Percentiles rank a stretch among this genome's conserved stretches.
These are phyloP conservation scores for Parathielavia hyrcaniae DNA, from an alignment of 495 filamentous ascomycete genomes.

Conservation along the genomic window DNA sequence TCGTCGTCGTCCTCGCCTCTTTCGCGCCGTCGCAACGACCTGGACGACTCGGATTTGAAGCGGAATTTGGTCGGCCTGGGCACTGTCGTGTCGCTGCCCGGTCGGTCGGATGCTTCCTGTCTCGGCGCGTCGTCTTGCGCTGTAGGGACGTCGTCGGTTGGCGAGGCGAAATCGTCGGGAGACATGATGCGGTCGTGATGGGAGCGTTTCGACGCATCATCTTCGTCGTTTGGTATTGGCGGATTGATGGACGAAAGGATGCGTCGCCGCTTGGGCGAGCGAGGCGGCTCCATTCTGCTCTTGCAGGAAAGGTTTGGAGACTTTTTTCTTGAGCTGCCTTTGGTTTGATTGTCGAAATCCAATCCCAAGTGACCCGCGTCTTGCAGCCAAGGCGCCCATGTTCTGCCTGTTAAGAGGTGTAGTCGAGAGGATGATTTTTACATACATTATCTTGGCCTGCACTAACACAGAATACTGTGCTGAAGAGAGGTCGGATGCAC, in stretches of 20 bases:
- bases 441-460: neutral
- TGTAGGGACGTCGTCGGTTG: neutral
- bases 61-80: constrained; percentile 48
- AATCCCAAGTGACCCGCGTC: neutral
- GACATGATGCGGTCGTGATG: constrained; percentile 3
- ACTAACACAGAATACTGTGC: neutral
- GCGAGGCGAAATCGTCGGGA: constrained; percentile 15
- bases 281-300: constrained; percentile 27
- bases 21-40: constrained; percentile 13
- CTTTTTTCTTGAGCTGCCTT: neutral
- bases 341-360: too few species aligned
- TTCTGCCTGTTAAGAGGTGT: neutral
- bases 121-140: neutral
- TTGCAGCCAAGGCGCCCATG: neutral
- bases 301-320: neutral
- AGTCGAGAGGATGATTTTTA: neutral
- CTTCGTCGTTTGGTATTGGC: constrained; percentile 13
- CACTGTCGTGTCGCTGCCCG: neutral
- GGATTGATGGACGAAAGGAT: constrained; percentile 44
- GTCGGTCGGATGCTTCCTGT: neutral
- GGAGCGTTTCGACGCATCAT: constrained; percentile 11
- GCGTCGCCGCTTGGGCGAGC: constrained; percentile 43
- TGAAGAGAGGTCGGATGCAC: neutral
- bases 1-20: constrained; percentile 17
- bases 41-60: constrained; percentile 46